A percentile compares a stretch with the other conserved stretches of the same genome.
These are phyloP conservation scores for Apium graveolens DNA, from an alignment of 129 eudicot species.

Conservation along the genomic window DNA sequence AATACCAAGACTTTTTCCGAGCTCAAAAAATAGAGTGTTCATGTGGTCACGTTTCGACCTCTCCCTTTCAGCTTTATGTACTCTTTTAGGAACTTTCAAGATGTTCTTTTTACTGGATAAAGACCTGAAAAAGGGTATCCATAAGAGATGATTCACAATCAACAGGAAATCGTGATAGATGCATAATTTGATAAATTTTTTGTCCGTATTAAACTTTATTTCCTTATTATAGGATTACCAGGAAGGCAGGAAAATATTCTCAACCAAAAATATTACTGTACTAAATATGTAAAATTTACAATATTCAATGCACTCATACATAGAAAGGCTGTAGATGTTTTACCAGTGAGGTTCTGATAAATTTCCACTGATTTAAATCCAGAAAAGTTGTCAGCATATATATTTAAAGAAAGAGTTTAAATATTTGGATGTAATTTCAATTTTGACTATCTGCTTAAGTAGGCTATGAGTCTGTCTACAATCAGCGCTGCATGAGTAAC, in stretches of 20 bases:
- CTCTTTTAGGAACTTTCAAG: conserved; percentile 48
- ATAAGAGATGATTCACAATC: background rate
- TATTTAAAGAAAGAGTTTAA: background rate
- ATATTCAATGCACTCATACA: background rate
- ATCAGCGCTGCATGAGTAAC: background rate
- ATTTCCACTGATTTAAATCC: background rate
- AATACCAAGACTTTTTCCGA: conserved; percentile 48
- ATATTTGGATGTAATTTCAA: background rate
- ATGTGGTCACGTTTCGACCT: conserved; percentile 68
- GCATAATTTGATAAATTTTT: background rate
- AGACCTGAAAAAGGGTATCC: conserved; percentile 14
- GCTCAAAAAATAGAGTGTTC: conserved; percentile 53
- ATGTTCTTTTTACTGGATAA: conserved; percentile 33
- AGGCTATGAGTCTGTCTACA: background rate
- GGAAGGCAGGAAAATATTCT: background rate
- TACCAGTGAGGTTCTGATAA: background rate
- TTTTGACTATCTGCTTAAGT: background rate
- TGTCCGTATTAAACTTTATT: background rate
- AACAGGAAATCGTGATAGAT: background rate
- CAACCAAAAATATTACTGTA: background rate
- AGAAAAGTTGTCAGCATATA: background rate
- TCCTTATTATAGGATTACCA: no score
- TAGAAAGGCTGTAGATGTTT: background rate
- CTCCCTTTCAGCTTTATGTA: conserved; percentile 84
- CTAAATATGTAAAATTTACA: background rate